Evolutionary conservation across 2,329 filamentous ascomycete species (phyloP).

Genomic region (Aspergillus phoenicis): DNA sequence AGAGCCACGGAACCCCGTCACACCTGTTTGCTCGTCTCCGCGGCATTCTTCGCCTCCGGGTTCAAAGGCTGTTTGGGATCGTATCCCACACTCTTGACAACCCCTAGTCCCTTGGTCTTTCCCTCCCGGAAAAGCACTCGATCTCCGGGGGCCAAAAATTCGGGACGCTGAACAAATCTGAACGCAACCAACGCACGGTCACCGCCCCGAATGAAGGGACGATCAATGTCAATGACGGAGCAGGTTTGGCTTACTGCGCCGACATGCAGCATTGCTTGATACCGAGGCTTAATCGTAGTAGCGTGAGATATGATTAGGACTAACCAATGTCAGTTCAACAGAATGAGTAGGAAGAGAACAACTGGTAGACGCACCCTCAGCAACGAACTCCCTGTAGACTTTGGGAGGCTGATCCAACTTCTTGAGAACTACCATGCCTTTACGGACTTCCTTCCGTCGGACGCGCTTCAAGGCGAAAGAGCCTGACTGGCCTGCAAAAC

Average conservation of each 20-base stretch:
- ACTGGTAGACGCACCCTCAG: conserved; percentile 61
- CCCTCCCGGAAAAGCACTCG: conserved; percentile 91
- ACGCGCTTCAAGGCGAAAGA: conserved; percentile 89
- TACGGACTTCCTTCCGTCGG: conserved; percentile 86
- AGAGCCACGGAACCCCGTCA: neutral
- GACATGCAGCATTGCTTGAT: conserved; percentile 97
- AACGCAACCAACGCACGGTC: conserved; percentile 95
- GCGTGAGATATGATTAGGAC: conserved; percentile 94
- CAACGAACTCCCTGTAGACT: conserved; percentile 74
- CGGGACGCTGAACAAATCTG: conserved; percentile 88
- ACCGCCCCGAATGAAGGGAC: conserved; percentile 91
- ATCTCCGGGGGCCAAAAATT: conserved; percentile 87
- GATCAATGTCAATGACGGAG: conserved; percentile 94
- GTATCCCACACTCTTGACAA: conserved; percentile 89
- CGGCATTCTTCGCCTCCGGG: conserved; percentile 36
- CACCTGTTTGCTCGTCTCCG: conserved; percentile 11
- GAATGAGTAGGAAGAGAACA: neutral
- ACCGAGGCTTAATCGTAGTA: conserved; percentile 94
- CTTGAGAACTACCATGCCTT: conserved; percentile 95
- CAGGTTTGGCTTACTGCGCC: conserved; percentile 95
- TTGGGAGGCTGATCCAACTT: conserved; percentile 76
- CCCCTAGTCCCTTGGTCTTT: conserved; percentile 89
- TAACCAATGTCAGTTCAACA: conserved; percentile 31
- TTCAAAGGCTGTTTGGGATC: conserved; percentile 63
- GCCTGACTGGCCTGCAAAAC: conserved; percentile 87